Evolutionary conservation across 2,329 filamentous ascomycete species (phyloP).

Genomic region (Cladophialophora psammophila): DNA sequence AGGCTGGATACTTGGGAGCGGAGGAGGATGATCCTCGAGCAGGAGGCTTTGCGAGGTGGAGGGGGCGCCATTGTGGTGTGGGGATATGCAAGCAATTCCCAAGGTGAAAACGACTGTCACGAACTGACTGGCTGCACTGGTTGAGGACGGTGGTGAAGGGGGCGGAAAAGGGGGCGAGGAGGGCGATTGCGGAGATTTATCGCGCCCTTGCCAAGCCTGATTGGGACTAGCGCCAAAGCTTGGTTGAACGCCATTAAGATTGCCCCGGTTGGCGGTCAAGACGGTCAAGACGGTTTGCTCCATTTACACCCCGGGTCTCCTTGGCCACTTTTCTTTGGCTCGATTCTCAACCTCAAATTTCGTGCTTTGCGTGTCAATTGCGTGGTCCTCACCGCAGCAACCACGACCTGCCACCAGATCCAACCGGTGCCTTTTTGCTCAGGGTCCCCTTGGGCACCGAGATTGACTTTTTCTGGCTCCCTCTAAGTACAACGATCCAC

Average conservation of each 20-base stretch:
- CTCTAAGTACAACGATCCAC: neutral
- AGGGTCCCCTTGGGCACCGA: neutral
- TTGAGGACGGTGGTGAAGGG: neutral
- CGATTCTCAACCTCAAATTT: constrained; percentile 10
- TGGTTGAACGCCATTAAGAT: constrained; percentile 39
- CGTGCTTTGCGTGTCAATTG: neutral
- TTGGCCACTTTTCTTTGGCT: neutral
- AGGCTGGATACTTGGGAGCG: neutral
- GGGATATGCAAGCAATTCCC: constrained; percentile 19
- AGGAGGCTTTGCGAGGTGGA: constrained; percentile 11
- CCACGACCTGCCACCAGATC: neutral
- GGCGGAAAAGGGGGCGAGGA: constrained; percentile 20
- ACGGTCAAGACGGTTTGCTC: neutral
- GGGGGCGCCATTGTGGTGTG: neutral
- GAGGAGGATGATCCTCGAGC: neutral
- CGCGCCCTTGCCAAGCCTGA: constrained; percentile 10
- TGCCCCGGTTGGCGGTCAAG: constrained; percentile 15
- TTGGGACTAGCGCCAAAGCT: constrained; percentile 31
- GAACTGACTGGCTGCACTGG: constrained; percentile 17
- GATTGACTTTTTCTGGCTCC: neutral
- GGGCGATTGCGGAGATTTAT: constrained; percentile 33
- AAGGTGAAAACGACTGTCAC: neutral
- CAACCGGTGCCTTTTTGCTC: neutral
- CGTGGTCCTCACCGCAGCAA: neutral
- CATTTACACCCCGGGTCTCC: constrained; percentile 1